A percentile compares a stretch with the other conserved stretches of the same genome.
These are phyloP conservation scores for Kwoniella sp. DNA, from an alignment of 768 basidiomycete genomes.

Conservation along the genomic window DNA sequence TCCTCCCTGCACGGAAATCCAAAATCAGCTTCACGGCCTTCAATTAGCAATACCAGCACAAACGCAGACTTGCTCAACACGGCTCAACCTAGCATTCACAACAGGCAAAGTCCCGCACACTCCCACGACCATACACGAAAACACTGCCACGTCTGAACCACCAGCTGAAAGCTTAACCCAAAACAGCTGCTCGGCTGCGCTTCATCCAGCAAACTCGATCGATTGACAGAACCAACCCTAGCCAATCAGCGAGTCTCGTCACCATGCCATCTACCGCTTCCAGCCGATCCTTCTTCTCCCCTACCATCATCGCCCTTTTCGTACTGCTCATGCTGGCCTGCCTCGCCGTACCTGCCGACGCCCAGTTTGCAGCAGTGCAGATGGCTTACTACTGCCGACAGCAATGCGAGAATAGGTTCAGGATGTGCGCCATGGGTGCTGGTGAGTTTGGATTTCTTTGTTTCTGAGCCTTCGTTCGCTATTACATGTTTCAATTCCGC, in stretches of 20 bases:
- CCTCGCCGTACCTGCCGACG: constrained; percentile 7
- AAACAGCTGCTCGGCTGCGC: no score
- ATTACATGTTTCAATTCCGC: no score
- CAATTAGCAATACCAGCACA: no score
- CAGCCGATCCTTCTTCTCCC: neutral
- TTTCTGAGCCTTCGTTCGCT: no score
- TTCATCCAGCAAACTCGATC: no score
- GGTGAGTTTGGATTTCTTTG: constrained; percentile 29
- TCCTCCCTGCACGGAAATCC: no score
- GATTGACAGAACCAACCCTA: no score
- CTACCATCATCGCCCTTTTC: constrained; percentile 6
- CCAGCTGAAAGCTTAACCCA: no score
- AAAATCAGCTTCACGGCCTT: no score
- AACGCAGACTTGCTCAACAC: neutral
- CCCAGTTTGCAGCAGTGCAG: constrained; percentile 20
- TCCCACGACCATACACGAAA: no score
- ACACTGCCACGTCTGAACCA: no score
- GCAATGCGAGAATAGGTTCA: constrained; percentile 27
- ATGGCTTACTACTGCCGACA: constrained; percentile 28
- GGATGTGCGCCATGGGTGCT: constrained; percentile 20
- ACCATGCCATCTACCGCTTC: neutral
- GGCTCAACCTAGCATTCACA: neutral
- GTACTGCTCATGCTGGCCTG: constrained; percentile 12
- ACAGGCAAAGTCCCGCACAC: no score
- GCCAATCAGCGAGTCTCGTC: neutral